These are phyloP conservation scores for Penicillium decumbens DNA, from an alignment of 2,329 filamentous ascomycete species.

Conservation along the genomic window DNA sequence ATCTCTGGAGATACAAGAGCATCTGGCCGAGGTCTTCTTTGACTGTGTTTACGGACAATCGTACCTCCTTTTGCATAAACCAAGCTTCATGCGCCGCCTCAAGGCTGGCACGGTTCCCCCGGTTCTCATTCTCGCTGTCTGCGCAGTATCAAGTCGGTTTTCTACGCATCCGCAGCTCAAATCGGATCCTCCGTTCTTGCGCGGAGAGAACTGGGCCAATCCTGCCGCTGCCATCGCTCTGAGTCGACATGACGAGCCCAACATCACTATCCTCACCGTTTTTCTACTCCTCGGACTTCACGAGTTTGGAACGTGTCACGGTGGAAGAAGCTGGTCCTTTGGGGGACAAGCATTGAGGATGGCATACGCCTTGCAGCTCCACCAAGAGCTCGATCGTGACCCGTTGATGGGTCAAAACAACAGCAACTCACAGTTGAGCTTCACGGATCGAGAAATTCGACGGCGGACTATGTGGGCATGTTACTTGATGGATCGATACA, in stretches of 20 bases:
- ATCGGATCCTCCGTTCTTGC: constrained; percentile 72
- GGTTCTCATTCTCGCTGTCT: constrained; percentile 87
- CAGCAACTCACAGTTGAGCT: constrained; percentile 63
- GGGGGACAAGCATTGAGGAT: constrained; percentile 93
- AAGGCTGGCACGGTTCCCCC: constrained; percentile 77
- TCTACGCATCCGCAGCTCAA: constrained; percentile 79
- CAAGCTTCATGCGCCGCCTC: constrained; percentile 84
- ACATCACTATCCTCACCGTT: constrained; percentile 91
- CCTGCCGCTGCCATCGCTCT: constrained; percentile 82
- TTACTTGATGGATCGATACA: constrained; percentile 95
- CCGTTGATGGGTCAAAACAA: constrained; percentile 60
- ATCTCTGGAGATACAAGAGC: constrained; percentile 81
- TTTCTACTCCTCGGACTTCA: constrained; percentile 84
- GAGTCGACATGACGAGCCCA: constrained; percentile 86
- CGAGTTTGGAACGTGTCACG: constrained; percentile 95
- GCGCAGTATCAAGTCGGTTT: constrained; percentile 91
- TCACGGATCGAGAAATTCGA: constrained; percentile 88
- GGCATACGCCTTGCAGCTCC: constrained; percentile 91
- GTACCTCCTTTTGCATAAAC: constrained; percentile 91
- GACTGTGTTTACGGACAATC: constrained; percentile 93
- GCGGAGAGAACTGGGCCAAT: constrained; percentile 86
- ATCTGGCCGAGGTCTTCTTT: constrained; percentile 91
- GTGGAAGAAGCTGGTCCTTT: constrained; percentile 90
- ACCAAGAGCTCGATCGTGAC: constrained; percentile 84
- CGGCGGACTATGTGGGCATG: constrained; percentile 97